phyloP scores from a whole-genome alignment of 140 eudicot genomes.

The Cichorium intybus region DNA sequence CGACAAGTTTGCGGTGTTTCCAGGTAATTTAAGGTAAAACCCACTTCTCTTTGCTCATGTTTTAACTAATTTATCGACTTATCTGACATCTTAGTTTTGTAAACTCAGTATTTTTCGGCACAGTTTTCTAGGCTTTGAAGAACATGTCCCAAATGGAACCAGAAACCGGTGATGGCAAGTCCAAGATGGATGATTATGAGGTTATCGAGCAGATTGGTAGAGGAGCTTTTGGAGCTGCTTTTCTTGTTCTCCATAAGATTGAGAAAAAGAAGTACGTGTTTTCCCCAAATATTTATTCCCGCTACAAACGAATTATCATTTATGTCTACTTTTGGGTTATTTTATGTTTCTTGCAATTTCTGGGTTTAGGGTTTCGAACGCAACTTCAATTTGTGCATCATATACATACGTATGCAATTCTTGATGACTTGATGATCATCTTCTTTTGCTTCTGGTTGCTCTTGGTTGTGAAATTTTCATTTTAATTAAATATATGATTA shows the following conservation, averaged over 20 bases:
- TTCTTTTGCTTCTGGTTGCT: slow-evolving; percentile 14
- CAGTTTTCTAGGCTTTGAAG: slow-evolving; percentile 29
- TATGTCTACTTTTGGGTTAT: slow-evolving; percentile 17
- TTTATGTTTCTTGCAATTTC: background rate
- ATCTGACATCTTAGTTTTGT: slow-evolving; percentile 10
- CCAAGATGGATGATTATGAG: slow-evolving; percentile 82
- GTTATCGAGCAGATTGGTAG: slow-evolving; percentile 93
- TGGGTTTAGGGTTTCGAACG: slow-evolving; percentile 17
- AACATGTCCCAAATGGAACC: slow-evolving; percentile 51
- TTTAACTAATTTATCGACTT: slow-evolving; percentile 13
- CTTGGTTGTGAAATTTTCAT: background rate
- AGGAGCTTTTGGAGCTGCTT: slow-evolving; percentile 89
- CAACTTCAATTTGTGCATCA: slow-evolving; percentile 17
- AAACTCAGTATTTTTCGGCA: background rate
- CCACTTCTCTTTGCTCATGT: slow-evolving; percentile 13
- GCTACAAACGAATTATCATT: background rate
- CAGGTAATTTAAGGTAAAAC: slow-evolving; percentile 26
- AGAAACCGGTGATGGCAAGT: slow-evolving; percentile 48
- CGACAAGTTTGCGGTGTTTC: slow-evolving; percentile 14
- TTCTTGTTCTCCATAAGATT: slow-evolving; percentile 80
- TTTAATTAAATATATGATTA: background rate
- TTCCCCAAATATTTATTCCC: background rate
- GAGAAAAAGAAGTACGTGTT: slow-evolving; percentile 73
- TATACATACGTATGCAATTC: slow-evolving; percentile 4
- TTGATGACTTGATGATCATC: background rate